Conservation (phyloP, 73 alveolate genomes). For the Paraurostyla sp. region DNA sequence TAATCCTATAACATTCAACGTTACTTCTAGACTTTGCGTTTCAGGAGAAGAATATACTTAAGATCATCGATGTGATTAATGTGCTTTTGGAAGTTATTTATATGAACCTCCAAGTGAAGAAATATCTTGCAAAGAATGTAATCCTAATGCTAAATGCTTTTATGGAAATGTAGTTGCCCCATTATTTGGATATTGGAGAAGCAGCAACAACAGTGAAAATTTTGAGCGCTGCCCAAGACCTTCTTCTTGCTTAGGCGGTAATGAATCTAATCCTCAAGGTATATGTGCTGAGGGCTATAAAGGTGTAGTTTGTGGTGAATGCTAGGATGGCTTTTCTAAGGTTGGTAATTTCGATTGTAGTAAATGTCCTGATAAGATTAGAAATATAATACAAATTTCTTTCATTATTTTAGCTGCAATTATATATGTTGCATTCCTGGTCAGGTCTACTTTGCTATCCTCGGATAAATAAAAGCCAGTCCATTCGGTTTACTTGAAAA, state of each 20-base stretch:
- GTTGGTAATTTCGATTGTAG: not conserved
- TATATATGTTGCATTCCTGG: not conserved
- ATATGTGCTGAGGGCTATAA: slow-evolving; percentile 59
- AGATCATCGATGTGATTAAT: not conserved
- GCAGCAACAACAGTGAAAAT: not conserved
- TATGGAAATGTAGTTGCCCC: slow-evolving; percentile 64
- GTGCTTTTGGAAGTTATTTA: slow-evolving; percentile 51
- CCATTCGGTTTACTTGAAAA: slow-evolving; percentile 61
- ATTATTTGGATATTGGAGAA: slow-evolving; percentile 39
- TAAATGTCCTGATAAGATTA: not conserved
- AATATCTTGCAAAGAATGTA: slow-evolving; percentile 25
- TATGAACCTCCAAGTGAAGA: slow-evolving; percentile 6
- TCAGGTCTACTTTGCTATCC: slow-evolving; percentile 31
- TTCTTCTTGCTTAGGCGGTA: slow-evolving; percentile 36
- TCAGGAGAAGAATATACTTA: slow-evolving; percentile 59
- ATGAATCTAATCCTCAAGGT: slow-evolving; percentile 30
- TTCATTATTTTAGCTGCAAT: not conserved
- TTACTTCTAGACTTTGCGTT: slow-evolving; percentile 43
- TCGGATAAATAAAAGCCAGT: slow-evolving; percentile 52
- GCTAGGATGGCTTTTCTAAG: slow-evolving; percentile 14
- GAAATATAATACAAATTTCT: not conserved
- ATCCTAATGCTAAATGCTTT: slow-evolving; percentile 32
- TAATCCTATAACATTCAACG: not conserved
- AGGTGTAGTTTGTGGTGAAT: slow-evolving; percentile 50
- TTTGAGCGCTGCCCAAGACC: slow-evolving; percentile 13